A percentile compares a stretch with the other conserved stretches of the same genome.
Evolutionary conservation across 2,329 filamentous ascomycete genomes (phyloP).

Genomic region (Macrophomina pseudophaseolina): DNA sequence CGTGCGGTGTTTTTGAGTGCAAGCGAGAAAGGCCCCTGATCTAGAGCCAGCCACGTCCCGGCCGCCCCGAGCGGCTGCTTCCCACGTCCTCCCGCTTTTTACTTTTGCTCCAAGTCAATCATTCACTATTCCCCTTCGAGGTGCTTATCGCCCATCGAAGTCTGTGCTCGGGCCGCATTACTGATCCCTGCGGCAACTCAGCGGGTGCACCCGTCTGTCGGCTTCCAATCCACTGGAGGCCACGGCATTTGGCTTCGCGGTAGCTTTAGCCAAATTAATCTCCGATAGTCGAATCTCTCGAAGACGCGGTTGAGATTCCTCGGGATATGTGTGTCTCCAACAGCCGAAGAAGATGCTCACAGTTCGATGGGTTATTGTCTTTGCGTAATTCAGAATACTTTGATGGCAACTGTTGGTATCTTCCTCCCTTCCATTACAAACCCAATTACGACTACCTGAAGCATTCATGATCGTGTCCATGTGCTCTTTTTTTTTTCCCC

Average conservation of each 20-base stretch:
- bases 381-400: neutral
- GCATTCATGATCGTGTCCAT: neutral
- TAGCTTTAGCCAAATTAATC: neutral
- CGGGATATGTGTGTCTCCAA: too few relatives aligned
- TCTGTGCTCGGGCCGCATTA: neutral
- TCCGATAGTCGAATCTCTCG: too few relatives aligned
- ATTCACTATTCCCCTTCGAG: neutral
- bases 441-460: neutral
- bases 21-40: slow-evolving; percentile 6
- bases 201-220: neutral
- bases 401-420: neutral
- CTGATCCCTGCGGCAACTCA: neutral
- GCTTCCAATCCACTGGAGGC: neutral
- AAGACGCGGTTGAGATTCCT: too few relatives aligned
- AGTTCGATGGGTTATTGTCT: too few relatives aligned
- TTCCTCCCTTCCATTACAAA: neutral
- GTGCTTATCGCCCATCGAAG: neutral
- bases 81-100: neutral
- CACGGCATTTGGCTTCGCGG: neutral
- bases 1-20: too few relatives aligned
- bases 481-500: neutral
- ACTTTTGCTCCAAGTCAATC: neutral
- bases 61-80: neutral
- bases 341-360: too few relatives aligned
- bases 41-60: slow-evolving; percentile 15